Conservation (phyloP, 2,329 filamentous ascomycete genomes). For the Colletotrichum siamense region DNA sequence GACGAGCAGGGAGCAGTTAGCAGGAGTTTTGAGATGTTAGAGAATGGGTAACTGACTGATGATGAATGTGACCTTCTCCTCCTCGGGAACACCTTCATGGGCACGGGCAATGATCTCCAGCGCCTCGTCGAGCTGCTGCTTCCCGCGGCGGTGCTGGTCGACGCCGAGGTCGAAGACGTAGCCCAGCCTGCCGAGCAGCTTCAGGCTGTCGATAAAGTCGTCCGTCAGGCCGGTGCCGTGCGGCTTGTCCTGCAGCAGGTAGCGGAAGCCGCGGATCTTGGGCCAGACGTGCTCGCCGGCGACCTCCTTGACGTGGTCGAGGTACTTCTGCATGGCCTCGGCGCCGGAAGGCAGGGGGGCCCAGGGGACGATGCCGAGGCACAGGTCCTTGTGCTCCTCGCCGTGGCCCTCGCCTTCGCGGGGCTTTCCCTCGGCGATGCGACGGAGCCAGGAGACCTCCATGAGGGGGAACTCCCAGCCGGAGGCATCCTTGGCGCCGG, state of each 20-base stretch:
- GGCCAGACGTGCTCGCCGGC: conserved; percentile 68
- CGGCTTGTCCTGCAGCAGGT: conserved; percentile 80
- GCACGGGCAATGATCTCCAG: conserved; percentile 73
- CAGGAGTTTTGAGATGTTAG: neutral
- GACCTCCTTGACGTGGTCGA: conserved; percentile 62
- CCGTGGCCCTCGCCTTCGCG: conserved; percentile 63
- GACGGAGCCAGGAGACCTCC: conserved; percentile 73
- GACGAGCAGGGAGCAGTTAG: neutral
- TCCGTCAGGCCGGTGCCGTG: conserved; percentile 67
- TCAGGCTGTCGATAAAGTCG: conserved; percentile 69
- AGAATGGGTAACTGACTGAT: conserved; percentile 60
- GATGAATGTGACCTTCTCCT: conserved; percentile 69
- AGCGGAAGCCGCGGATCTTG: conserved; percentile 80
- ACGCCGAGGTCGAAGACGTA: conserved; percentile 84
- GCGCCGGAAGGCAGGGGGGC: conserved; percentile 77
- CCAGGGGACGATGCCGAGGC: conserved; percentile 81
- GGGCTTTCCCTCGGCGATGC: conserved; percentile 67
- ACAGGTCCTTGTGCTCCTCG: conserved; percentile 54
- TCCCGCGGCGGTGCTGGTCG: conserved; percentile 78
- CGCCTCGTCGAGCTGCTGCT: conserved; percentile 74
- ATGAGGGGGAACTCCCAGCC: conserved; percentile 74
- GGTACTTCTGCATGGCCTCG: conserved; percentile 66
- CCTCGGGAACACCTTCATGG: conserved; percentile 64
- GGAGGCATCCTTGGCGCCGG: conserved; percentile 47
- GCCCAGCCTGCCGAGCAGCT: conserved; percentile 66